phyloP scores from a whole-genome alignment of 345 rosid species.

The Zanthoxylum bungeanum region DNA sequence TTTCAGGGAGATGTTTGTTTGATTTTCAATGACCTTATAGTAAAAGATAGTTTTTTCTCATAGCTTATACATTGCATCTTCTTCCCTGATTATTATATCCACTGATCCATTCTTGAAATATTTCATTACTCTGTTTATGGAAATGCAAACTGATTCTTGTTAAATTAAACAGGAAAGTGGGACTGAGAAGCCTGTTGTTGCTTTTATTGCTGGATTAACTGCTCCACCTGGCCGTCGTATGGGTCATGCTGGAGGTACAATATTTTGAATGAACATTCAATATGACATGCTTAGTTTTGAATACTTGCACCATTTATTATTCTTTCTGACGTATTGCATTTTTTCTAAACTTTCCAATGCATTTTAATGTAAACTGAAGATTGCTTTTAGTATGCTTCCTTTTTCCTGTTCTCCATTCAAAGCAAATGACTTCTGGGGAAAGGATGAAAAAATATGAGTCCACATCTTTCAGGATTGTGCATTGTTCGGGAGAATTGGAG shows the following conservation, averaged over 20 bases:
- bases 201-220: conserved; percentile 96
- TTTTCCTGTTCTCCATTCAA: too few species aligned
- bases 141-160: background rate
- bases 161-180: conserved; percentile 77
- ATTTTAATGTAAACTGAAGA: background rate
- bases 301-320: background rate
- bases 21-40: background rate
- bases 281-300: background rate
- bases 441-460: background rate
- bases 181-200: conserved; percentile 91
- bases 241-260: conserved; percentile 99
- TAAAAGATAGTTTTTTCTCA: background rate
- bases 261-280: background rate
- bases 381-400: too few species aligned
- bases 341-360: background rate
- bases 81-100: background rate
- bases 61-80: background rate
- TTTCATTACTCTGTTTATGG: background rate
- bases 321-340: background rate
- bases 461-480: background rate
- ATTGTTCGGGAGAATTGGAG: background rate
- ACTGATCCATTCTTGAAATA: background rate
- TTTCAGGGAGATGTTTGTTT: background rate
- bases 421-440: background rate
- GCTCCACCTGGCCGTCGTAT: conserved; percentile 98